A percentile compares a stretch with the other conserved stretches of the same genome.
Evolutionary conservation across 2,329 filamentous ascomycete species (phyloP).

Genomic region (Reticulascus tulasneorum): DNA sequence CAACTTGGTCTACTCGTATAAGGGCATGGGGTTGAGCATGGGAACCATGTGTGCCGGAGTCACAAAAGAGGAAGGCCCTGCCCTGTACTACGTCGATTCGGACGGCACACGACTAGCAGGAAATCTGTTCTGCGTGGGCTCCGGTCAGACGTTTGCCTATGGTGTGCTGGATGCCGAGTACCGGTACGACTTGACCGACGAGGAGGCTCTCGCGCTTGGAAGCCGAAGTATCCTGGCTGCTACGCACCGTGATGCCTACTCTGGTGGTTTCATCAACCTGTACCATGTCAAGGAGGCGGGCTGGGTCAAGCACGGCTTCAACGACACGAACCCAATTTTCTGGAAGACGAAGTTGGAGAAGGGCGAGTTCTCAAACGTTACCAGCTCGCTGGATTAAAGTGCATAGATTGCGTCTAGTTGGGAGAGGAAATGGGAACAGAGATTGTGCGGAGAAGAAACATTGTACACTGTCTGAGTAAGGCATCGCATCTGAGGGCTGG

Average conservation of each 20-base stretch:
- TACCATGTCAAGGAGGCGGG: conserved; percentile 99
- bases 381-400: conserved; percentile 62
- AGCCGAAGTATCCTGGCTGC: conserved; percentile 90
- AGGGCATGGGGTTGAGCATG: conserved; percentile 98
- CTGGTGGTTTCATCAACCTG: conserved; percentile 95
- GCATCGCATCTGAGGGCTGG: conserved; percentile 1
- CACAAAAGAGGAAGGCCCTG: conserved; percentile 89
- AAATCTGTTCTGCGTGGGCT: conserved; percentile 97
- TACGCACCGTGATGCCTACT: conserved; percentile 97
- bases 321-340: conserved; percentile 97
- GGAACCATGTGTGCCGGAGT: conserved; percentile 99
- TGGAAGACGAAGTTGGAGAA: conserved; percentile 99
- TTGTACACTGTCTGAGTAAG: not conserved
- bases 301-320: conserved; percentile 98
- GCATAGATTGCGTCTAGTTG: conserved; percentile 6
- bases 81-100: conserved; percentile 98
- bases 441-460: not conserved
- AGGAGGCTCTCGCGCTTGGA: conserved; percentile 88
- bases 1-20: conserved; percentile 97
- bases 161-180: conserved; percentile 97
- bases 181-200: conserved; percentile 77
- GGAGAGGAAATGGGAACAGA: conserved; percentile 3
- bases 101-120: conserved; percentile 90
- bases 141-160: conserved; percentile 97
- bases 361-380: conserved; percentile 97